Evolutionary conservation across 257 asterid genomes (phyloP), one percentile per base, ranked within the genome.

Genomic region (Penstemon eatonii): DNA sequence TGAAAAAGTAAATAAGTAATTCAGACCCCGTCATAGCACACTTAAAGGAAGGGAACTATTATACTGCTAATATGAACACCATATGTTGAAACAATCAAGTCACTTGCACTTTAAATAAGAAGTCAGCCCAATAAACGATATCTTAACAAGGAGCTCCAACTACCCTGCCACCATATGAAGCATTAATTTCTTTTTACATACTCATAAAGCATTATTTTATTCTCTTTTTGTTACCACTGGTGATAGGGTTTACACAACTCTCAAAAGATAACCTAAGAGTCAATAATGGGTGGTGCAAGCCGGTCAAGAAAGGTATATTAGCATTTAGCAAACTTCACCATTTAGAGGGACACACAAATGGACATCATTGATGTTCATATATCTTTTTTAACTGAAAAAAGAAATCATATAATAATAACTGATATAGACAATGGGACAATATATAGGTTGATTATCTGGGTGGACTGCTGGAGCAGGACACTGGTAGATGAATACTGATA

Each of bases 1-100:
- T 89, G 92, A 71, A 76, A 60, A 76, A 55, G 54, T n/a, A 61
- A 8, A 72, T 25, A 67, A 65, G 63, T 41, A 41, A 55, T 19
- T 66, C 59, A 60, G 60, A 57, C 33, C 53, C 71, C 54, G 49
- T 38, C 66, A 57, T 57, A 44, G 12, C 63, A 60, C 25, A 59
- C 67, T 67, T 53, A 60, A 56, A 33, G 45, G 57, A 64, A 66
- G 15, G 8, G 51, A n/a, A 60, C 60, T 63, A 67, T 5, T 4
- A 40, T 43, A 47, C 33, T 38, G 33, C 6, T 54, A 60, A 61
- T 59, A 58, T 47, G 41, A 33, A 3, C 3, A 33, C 41, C 39
- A 39, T 47, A 56, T 57, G 46, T 39, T 11, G 9, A 47, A 69
- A 12, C 19, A 63, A 57, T 37, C 71, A 41, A 33, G 49, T 37